Base-by-base conservation (phyloP, 768 basidiomycete genomes). In the Tulasnella sp. region DNA sequence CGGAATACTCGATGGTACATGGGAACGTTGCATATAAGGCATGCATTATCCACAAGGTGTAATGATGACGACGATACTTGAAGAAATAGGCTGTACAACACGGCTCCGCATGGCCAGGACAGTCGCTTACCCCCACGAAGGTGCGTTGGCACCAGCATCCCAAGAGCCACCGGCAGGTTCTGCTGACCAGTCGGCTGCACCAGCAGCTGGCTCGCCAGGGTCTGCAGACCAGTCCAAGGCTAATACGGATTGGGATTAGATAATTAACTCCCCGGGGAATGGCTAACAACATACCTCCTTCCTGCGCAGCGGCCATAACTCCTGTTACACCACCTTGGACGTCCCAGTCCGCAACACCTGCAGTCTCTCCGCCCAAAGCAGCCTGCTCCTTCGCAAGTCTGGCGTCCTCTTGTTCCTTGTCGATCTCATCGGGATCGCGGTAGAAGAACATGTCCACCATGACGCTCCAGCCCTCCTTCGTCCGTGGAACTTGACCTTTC, bases 401-500 rank as follows among this genome's bases (percentile, higher is more conserved):
- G 69, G 89, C 90, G 69, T 91, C 93, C 67, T 87, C 83, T 69
- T 91, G 88, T 74, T 97, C 94, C 74, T 86, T 89, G 81, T 97
- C 93, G 65, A 97, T 87, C 73, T 99, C 96, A 70, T 99, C 93
- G 61, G 94, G 92, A 74, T 97, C 94, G 67, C 94, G 88, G 82
- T 98, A 98, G 84, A 97, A 92, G 85, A 93, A 93, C 84, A 94
- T 86, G 72, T 94, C 93, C 63, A 93, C 91, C 89, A 98, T 96
- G 71, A 96, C 86, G 69, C 83, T 87, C 96, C 96, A 99, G 66
- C 86, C 88, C 62, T 94, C 92, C 61, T 80, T 71, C 39, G 89
- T 85, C 65, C 96, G 82, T 59, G 91, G 85, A 71, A 98, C 83
- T 57, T 88, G 86, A 45, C 96, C 96, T 61, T 91, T 82, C 67